phyloP scores from a whole-genome alignment of 257 asterid species.

The Solanum megistacrolobum region DNA sequence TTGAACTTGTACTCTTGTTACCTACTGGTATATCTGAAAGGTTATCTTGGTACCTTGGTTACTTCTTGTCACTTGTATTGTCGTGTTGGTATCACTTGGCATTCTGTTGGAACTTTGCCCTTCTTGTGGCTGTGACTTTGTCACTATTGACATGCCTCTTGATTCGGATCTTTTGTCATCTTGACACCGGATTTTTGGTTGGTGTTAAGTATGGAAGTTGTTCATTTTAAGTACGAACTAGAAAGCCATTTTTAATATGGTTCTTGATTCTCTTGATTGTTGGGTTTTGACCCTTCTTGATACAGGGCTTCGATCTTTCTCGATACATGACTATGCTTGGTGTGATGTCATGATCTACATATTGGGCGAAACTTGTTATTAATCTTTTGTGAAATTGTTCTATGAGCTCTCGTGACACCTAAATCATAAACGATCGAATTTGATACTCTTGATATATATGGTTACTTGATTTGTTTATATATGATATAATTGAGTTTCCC shows the following conservation, averaged over 20 bases:
- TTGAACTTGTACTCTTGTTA: not conserved
- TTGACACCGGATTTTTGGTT: not conserved
- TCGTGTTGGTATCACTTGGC: not conserved
- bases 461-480: not conserved
- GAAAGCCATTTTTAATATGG: too few relatives aligned
- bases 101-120: not conserved
- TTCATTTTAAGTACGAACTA: not conserved
- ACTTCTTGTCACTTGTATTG: not conserved
- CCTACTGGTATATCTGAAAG: not conserved
- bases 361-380: not conserved
- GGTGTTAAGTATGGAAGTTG: not conserved
- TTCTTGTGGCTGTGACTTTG: not conserved
- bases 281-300: not conserved
- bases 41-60: not conserved
- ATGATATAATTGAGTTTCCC: not conserved
- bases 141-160: not conserved
- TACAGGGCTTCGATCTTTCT: not conserved
- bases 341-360: not conserved
- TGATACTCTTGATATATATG: not conserved
- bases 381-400: not conserved
- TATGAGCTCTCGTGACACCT: not conserved
- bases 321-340: not conserved
- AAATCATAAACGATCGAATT: not conserved
- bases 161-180: not conserved
- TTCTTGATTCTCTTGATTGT: not conserved